Conservation (phyloP, 2,329 filamentous ascomycete genomes). For the Hypoxylon sp. region DNA sequence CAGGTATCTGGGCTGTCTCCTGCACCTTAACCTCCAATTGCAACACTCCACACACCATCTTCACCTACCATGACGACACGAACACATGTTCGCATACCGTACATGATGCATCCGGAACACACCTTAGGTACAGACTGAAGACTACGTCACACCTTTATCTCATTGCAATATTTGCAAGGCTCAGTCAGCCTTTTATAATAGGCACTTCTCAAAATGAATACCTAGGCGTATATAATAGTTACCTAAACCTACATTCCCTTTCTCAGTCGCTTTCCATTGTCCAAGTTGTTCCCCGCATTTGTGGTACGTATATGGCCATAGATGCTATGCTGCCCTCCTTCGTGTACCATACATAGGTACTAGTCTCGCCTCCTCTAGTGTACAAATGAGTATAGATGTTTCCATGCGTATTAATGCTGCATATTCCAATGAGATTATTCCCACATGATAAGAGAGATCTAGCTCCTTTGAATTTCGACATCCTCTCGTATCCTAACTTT, state of each 20-base stretch:
- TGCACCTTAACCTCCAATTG: constrained; percentile 19
- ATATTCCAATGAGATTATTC: background rate
- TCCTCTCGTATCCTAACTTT: background rate
- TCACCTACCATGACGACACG: background rate
- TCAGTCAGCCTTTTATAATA: too few species aligned
- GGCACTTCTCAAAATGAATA: background rate
- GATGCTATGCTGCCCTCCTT: too few species aligned
- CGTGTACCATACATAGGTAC: background rate
- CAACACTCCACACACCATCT: constrained; percentile 21
- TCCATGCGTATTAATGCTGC: background rate
- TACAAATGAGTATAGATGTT: background rate
- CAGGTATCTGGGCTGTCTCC: constrained; percentile 8
- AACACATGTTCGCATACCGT: constrained; percentile 4
- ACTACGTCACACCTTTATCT: background rate
- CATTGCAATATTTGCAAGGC: background rate
- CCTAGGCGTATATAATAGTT: background rate
- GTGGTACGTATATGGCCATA: background rate
- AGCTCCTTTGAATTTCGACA: background rate
- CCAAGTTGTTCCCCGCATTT: background rate
- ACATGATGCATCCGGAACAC: constrained; percentile 14
- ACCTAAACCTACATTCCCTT: too few species aligned
- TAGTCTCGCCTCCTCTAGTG: background rate
- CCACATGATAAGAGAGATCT: background rate
- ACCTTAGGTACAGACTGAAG: background rate
- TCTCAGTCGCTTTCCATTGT: too few species aligned